Conservation (phyloP, 768 basidiomycete genomes). For the Fibroporia radiculosa region DNA sequence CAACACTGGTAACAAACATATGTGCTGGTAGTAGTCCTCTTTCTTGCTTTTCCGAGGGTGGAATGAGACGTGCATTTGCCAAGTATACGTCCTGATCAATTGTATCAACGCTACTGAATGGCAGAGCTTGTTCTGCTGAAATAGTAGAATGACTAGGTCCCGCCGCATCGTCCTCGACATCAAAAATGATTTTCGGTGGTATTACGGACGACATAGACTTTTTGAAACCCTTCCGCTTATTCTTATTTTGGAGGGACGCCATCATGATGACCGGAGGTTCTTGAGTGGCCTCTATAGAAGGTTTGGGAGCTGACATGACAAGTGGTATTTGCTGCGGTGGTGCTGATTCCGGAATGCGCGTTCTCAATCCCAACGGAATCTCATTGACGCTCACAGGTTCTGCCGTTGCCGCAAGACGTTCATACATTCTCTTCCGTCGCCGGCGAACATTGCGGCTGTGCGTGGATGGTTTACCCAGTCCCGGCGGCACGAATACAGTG, state of each 20-base stretch:
- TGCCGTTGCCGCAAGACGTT: constrained; percentile 13
- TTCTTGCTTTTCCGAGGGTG: constrained; percentile 55
- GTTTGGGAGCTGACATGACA: neutral
- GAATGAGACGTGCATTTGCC: constrained; percentile 35
- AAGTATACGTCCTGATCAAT: neutral
- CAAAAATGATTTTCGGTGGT: constrained; percentile 50
- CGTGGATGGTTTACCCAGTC: constrained; percentile 50
- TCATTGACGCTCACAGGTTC: constrained; percentile 34
- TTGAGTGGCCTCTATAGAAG: neutral
- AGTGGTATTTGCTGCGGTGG: too few species aligned
- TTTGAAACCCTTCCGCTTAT: constrained; percentile 65
- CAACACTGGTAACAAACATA: constrained; percentile 64
- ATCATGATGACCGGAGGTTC: constrained; percentile 28
- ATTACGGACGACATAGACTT: constrained; percentile 36
- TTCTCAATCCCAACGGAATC: constrained; percentile 31
- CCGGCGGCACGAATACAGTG: constrained; percentile 62
- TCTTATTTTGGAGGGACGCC: constrained; percentile 62
- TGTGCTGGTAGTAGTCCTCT: constrained; percentile 45
- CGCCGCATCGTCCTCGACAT: constrained; percentile 10
- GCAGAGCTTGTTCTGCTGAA: neutral
- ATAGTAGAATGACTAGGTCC: neutral
- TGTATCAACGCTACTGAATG: constrained; percentile 6
- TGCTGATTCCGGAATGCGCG: neutral
- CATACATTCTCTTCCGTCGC: constrained; percentile 35
- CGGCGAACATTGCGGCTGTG: constrained; percentile 52